Evolutionary conservation across 1,284 basidiomycete genomes (phyloP).

Genomic region (Sanguinoderma infundibulare): DNA sequence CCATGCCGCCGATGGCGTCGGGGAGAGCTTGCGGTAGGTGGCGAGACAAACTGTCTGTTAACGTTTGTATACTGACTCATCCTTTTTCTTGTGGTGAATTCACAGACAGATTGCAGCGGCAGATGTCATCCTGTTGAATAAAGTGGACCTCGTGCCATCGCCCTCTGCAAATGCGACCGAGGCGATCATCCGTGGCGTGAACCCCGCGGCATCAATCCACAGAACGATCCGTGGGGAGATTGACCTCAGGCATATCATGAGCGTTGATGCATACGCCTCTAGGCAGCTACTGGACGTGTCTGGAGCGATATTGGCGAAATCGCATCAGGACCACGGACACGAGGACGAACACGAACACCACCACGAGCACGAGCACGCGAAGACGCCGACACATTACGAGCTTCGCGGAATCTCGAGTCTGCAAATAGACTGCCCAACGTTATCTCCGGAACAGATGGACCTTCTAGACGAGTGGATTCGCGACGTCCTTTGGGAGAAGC

Average conservation of each 20-base stretch:
- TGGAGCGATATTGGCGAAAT: constrained; percentile 2
- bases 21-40: constrained; percentile 76
- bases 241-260: constrained; percentile 75
- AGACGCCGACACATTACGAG: constrained; percentile 56
- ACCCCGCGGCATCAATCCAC: constrained; percentile 78
- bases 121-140: constrained; percentile 91
- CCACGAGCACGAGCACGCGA: constrained; percentile 36
- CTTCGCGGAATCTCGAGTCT: constrained; percentile 75
- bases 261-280: constrained; percentile 75
- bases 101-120: constrained; percentile 87
- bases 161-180: constrained; percentile 52
- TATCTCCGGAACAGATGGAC: constrained; percentile 50
- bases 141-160: constrained; percentile 72
- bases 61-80: background rate
- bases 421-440: constrained; percentile 65
- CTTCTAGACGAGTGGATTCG: constrained; percentile 81
- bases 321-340: background rate
- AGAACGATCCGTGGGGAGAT: constrained; percentile 72
- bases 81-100: background rate
- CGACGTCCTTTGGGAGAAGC: constrained; percentile 77
- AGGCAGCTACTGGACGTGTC: constrained; percentile 31
- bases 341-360: constrained; percentile 43
- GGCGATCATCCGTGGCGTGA: constrained; percentile 67
- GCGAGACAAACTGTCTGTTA: constrained; percentile 16
- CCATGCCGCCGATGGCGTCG: constrained; percentile 64